Base-by-base conservation (phyloP, 192 early-diverging fungal genomes). In the Coemansia sp. region DNA sequence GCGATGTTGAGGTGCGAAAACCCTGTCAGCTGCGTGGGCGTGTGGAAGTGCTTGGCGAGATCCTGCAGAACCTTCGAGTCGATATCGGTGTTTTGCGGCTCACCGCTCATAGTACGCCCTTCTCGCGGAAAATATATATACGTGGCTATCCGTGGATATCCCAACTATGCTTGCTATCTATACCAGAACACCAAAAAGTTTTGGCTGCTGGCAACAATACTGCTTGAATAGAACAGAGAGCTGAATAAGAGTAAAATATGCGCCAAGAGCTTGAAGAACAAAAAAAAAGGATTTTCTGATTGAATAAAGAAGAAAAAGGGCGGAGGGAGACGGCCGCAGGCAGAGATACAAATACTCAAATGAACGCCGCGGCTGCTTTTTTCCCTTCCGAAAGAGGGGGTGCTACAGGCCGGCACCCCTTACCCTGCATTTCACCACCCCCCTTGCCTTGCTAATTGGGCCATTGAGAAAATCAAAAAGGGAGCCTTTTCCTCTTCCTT, bases 1-100 rank as follows among this genome's bases (percentile, higher is more conserved):
- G 60, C 58, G 18, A 68, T 66, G 14, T 76, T 59, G 12, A 76
- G 58, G 61, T 69, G 72, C 34, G 72, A 69, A 59, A 76, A 76
- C 56, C 66, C 49, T 8, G 66, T 65, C 17, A 76, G 72, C 56
- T 76, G 72, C 15, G 57, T 31, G 10, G 72, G 50, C 11, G 66
- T 64, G 40, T 61, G 52, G 54, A 69, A 67, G 58, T 69, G 62
- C 40, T 76, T 58, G 12, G 72, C 66, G 55, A 76, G 72, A 40
- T 66, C 60, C 66, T 76, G 72, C 59, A 76, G 55, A 56, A 76
- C 53, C 62, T 66, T 69, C 18, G 72, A 62, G 72, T 76, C 62
- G 44, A 76, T 69, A 36, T 56, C 46, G 21, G 61, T 62, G 59
- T 49, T 69, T 50, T 54, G 62, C 72, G 66, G 72, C 72, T 57